Evolutionary conservation across 208 protist genomes (phyloP).

Genomic region (Trypanosoma avium): DNA sequence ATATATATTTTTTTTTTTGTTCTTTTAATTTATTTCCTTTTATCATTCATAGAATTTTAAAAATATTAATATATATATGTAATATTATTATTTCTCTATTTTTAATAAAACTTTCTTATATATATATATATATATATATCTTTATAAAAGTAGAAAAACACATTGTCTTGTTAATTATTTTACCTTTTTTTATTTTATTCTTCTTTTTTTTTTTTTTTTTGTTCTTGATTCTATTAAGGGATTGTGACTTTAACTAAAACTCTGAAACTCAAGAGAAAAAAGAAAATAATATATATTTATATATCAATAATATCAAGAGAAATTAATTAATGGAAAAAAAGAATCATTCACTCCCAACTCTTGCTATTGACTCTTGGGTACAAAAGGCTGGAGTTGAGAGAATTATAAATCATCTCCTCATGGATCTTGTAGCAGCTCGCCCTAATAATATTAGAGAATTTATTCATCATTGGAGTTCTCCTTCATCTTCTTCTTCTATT

Average conservation of each 20-base stretch:
- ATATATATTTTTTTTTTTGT: background rate
- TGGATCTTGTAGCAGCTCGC: conserved; percentile 12
- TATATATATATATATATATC: background rate
- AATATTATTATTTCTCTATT: background rate
- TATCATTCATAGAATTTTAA: background rate
- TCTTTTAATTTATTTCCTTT: background rate
- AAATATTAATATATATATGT: background rate
- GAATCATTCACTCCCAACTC: background rate
- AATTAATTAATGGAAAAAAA: background rate
- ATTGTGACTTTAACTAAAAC: too few relatives aligned
- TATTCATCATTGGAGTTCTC: conserved; percentile 25
- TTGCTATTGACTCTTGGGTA: conserved; percentile 15
- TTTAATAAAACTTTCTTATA: background rate
- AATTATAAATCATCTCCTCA: conserved; percentile 11
- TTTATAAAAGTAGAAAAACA: background rate
- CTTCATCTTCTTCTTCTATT: background rate
- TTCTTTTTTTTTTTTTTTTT: background rate
- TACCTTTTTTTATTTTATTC: background rate
- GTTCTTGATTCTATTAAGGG: too few relatives aligned
- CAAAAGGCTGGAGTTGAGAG: conserved; percentile 7
- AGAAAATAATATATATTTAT: background rate
- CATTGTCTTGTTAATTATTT: background rate
- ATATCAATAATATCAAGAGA: background rate
- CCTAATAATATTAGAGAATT: conserved; percentile 17
- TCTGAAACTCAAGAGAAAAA: background rate